Conservation (phyloP, 106 monocot genomes). For the Acorus calamus region DNA sequence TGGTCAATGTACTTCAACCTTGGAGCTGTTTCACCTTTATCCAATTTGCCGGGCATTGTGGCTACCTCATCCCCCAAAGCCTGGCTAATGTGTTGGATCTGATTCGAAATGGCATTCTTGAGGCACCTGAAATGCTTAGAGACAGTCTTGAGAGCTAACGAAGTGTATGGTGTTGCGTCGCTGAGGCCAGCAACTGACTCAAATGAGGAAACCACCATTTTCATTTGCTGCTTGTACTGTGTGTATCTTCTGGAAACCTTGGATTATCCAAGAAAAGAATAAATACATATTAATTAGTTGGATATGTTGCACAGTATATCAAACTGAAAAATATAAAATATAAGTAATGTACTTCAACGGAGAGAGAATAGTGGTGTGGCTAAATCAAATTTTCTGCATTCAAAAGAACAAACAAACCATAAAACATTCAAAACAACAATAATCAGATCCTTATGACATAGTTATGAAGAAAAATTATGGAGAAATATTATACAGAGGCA, state of each 20-base stretch:
- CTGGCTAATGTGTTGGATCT: slow-evolving; percentile 36
- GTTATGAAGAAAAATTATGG: too few relatives aligned
- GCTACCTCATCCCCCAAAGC: slow-evolving; percentile 36
- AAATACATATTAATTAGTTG: background rate
- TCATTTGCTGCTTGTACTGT: slow-evolving; percentile 74
- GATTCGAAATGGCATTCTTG: slow-evolving; percentile 41
- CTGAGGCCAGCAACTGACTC: slow-evolving; percentile 52
- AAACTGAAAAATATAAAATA: too few relatives aligned
- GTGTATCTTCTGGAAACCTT: slow-evolving; percentile 67
- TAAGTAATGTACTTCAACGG: too few relatives aligned
- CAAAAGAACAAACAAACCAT: too few relatives aligned
- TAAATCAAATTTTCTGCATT: too few relatives aligned
- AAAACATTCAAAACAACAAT: too few relatives aligned
- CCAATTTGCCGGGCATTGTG: slow-evolving; percentile 15
- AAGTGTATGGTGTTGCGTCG: slow-evolving; percentile 44
- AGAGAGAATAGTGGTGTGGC: too few relatives aligned
- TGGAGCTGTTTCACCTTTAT: slow-evolving; percentile 6
- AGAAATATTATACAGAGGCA: too few relatives aligned
- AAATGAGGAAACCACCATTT: slow-evolving; percentile 61
- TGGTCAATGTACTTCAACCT: slow-evolving; percentile 24
- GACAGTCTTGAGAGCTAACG: slow-evolving; percentile 46
- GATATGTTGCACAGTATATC: too few relatives aligned
- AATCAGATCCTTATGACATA: too few relatives aligned
- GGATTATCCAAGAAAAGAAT: background rate
- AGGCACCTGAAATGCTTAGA: slow-evolving; percentile 45